These are phyloP conservation scores for Albatrellus ellisii DNA, from an alignment of 768 basidiomycete species.

Conservation along the genomic window DNA sequence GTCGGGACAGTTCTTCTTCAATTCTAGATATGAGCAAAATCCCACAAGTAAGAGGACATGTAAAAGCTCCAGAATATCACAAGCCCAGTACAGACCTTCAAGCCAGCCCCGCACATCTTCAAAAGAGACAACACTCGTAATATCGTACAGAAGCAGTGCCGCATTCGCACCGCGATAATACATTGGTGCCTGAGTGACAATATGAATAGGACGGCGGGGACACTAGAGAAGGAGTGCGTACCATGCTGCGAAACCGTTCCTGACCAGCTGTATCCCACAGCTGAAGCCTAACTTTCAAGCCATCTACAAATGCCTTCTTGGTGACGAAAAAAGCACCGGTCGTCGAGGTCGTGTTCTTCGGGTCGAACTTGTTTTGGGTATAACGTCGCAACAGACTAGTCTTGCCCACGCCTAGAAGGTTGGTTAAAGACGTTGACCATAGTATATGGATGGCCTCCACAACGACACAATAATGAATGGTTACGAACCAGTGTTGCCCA, in stretches of 20 bases:
- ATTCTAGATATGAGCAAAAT: constrained; percentile 38
- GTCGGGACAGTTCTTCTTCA: constrained; percentile 79
- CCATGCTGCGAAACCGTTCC: constrained; percentile 87
- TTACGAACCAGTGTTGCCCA: constrained; percentile 61
- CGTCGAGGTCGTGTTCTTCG: constrained; percentile 79
- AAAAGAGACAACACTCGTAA: constrained; percentile 80
- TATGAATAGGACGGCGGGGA: constrained; percentile 2
- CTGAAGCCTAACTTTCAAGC: constrained; percentile 75
- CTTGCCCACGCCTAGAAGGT: constrained; percentile 68
- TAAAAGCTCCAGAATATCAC: background rate
- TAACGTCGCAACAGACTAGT: constrained; percentile 85
- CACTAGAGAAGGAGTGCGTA: constrained; percentile 21
- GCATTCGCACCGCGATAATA: constrained; percentile 96
- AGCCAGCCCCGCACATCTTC: constrained; percentile 88
- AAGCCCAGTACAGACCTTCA: constrained; percentile 40
- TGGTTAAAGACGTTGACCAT: too few relatives aligned
- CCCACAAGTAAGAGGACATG: constrained; percentile 1
- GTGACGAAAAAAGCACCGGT: constrained; percentile 91
- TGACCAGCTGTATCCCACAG: constrained; percentile 93
- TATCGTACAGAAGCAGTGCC: constrained; percentile 89
- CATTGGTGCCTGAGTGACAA: constrained; percentile 64
- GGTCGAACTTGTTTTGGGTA: constrained; percentile 83
- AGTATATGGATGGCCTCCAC: background rate
- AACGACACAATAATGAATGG: background rate
- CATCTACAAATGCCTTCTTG: constrained; percentile 81